These are phyloP conservation scores for Penstemon davidsonii DNA, from an alignment of 257 asterid genomes.

Conservation along the genomic window DNA sequence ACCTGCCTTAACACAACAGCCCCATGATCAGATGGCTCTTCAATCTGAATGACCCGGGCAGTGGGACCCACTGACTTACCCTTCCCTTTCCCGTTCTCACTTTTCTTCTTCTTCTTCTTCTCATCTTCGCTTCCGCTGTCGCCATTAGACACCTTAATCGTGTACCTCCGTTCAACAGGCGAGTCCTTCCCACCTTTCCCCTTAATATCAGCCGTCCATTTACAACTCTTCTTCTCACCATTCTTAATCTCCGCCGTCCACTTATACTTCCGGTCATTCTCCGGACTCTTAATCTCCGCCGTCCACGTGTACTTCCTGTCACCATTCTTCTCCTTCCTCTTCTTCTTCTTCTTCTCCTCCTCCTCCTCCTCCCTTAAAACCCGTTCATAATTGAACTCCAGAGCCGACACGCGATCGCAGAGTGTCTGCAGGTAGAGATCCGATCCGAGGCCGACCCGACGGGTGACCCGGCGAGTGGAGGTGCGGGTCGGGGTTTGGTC, in stretches of 20 bases:
- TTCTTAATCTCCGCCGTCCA: slow-evolving; percentile 71
- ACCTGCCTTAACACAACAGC: slow-evolving; percentile 78
- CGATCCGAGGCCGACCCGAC: slow-evolving; percentile 34
- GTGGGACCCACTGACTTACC: slow-evolving; percentile 26
- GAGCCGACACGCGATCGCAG: slow-evolving; percentile 69
- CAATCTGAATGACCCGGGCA: slow-evolving; percentile 65
- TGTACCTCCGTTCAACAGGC: slow-evolving; percentile 59
- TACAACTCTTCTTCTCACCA: slow-evolving; percentile 49
- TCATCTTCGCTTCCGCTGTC: slow-evolving; percentile 28
- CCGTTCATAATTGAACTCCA: slow-evolving; percentile 41
- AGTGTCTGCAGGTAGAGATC: slow-evolving; percentile 50
- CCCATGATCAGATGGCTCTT: slow-evolving; percentile 58
- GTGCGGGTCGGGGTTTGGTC: slow-evolving; percentile 45
- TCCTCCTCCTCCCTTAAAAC: slow-evolving; percentile 38
- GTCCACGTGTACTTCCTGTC: slow-evolving; percentile 89
- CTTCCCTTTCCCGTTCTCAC: slow-evolving; percentile 39
- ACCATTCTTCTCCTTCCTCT: slow-evolving; percentile 37
- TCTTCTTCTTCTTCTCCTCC: slow-evolving; percentile 23
- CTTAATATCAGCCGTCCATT: slow-evolving; percentile 77
- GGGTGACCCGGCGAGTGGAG: slow-evolving; percentile 53
- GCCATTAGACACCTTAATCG: slow-evolving; percentile 49
- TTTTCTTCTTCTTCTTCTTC: slow-evolving; percentile 32
- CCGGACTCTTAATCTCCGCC: slow-evolving; percentile 75
- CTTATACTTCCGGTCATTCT: slow-evolving; percentile 61
- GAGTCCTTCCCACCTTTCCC: slow-evolving; percentile 46